Percentiles rank a stretch among this genome's conserved stretches.
Evolutionary conservation across 2,329 filamentous ascomycete genomes (phyloP).

Genomic region (Xylariaceae sp.): DNA sequence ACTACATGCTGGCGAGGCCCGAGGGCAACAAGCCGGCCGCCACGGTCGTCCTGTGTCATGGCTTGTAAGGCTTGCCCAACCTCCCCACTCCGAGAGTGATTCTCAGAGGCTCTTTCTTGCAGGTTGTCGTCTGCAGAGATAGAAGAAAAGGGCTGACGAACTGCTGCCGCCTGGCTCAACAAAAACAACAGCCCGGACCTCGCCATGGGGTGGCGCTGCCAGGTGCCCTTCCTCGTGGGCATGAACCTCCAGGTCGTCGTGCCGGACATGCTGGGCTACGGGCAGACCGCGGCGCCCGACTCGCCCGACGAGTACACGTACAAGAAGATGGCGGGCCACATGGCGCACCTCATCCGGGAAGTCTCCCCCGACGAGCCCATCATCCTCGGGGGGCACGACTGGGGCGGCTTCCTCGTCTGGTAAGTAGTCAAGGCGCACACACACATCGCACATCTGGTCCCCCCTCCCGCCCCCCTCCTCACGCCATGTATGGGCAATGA

Average conservation of each 20-base stretch:
- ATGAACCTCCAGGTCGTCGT: conserved; percentile 72
- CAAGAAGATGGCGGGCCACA: conserved; percentile 66
- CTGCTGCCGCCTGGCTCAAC: no score
- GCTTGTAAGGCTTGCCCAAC: conserved; percentile 16
- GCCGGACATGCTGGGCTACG: conserved; percentile 83
- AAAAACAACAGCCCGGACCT: conserved; percentile 88
- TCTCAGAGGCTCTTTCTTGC: conserved; percentile 2
- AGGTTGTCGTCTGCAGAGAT: neutral
- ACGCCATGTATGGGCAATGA: neutral
- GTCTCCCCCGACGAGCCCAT: conserved; percentile 47
- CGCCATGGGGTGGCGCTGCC: conserved; percentile 79
- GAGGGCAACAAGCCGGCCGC: conserved; percentile 32
- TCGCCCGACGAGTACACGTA: conserved; percentile 56
- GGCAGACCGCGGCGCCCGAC: conserved; percentile 62
- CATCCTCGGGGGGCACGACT: conserved; percentile 87
- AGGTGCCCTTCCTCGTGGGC: conserved; percentile 68
- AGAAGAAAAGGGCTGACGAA: conserved; percentile 4
- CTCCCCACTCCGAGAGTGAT: neutral
- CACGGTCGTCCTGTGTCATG: conserved; percentile 40
- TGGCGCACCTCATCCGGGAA: conserved; percentile 62
- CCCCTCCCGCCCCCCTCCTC: no score
- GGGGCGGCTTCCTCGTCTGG: conserved; percentile 75
- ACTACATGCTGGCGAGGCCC: conserved; percentile 51
- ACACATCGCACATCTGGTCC: no score
- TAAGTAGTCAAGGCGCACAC: conserved; percentile 11